Percentiles rank a stretch among this genome's conserved stretches.
Evolutionary conservation across 495 filamentous ascomycete species (phyloP).

Genomic region (Xylaria flabelliformis): DNA sequence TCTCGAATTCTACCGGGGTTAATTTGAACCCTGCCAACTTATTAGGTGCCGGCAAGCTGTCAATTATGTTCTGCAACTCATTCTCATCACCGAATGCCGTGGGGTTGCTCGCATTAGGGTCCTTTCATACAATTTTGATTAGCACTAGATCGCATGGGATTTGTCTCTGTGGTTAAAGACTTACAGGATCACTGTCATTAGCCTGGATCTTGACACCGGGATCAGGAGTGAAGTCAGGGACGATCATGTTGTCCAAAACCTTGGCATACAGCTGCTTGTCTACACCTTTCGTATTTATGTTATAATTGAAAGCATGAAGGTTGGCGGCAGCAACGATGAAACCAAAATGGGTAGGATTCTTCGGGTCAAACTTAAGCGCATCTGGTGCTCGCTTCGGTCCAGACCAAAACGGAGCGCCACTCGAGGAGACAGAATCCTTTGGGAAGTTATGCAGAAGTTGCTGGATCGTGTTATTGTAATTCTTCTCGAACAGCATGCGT

Average conservation of each 20-base stretch:
- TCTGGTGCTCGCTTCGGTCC: slow-evolving; percentile 97
- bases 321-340: slow-evolving; percentile 90
- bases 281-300: slow-evolving; percentile 79
- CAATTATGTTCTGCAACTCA: slow-evolving; percentile 72
- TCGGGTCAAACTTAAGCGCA: slow-evolving; percentile 83
- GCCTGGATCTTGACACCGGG: slow-evolving; percentile 96
- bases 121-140: slow-evolving; percentile 45
- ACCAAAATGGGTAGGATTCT: slow-evolving; percentile 81
- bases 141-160: slow-evolving; percentile 22
- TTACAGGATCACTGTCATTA: slow-evolving; percentile 85
- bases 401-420: slow-evolving; percentile 95
- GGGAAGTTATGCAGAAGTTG: slow-evolving; percentile 98
- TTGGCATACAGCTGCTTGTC: slow-evolving; percentile 72
- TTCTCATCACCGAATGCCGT: slow-evolving; percentile 69
- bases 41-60: slow-evolving; percentile 76
- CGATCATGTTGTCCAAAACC: slow-evolving; percentile 89
- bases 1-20: slow-evolving; percentile 95
- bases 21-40: slow-evolving; percentile 85
- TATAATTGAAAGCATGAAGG: slow-evolving; percentile 97
- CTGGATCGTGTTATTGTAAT: slow-evolving; percentile 96
- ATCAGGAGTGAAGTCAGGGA: slow-evolving; percentile 94
- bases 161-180: slow-evolving; percentile 27
- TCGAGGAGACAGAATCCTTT: slow-evolving; percentile 86
- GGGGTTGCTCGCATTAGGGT: slow-evolving; percentile 75
- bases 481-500: slow-evolving; percentile 90